These are phyloP conservation scores for Astrothelium subdiscretum DNA, from an alignment of 495 filamentous ascomycete species.

Conservation along the genomic window DNA sequence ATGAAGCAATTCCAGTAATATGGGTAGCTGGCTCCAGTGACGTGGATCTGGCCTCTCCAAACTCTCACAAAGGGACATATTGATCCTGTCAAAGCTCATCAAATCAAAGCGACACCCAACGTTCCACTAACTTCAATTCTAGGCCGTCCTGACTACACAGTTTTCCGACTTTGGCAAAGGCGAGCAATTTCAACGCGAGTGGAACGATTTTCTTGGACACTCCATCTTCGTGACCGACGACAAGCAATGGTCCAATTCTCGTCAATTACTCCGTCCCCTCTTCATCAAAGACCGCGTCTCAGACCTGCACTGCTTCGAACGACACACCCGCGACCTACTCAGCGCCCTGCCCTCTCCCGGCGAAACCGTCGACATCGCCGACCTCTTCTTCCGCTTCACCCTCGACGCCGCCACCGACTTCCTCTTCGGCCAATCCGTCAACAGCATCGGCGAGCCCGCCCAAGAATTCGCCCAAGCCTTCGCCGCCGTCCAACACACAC, in stretches of 20 bases:
- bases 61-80: no score
- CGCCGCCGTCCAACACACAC: conserved; percentile 39
- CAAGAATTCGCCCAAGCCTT: conserved; percentile 42
- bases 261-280: conserved; percentile 44
- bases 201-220: conserved; percentile 41
- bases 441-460: conserved; percentile 40
- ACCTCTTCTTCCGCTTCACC: conserved; percentile 41
- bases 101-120: no score
- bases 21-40: no score
- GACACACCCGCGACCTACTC: conserved; percentile 33
- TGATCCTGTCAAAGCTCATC: no score
- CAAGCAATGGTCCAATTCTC: conserved; percentile 40
- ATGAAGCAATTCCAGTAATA: no score
- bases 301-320: conserved; percentile 42
- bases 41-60: no score
- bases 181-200: conserved; percentile 36
- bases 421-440: conserved; percentile 41
- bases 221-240: conserved; percentile 48
- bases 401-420: conserved; percentile 51
- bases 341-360: conserved; percentile 29
- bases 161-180: conserved; percentile 48
- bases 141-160: conserved; percentile 40
- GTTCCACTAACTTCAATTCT: no score
- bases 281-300: conserved; percentile 44
- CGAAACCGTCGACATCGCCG: conserved; percentile 37